A percentile compares a stretch with the other conserved stretches of the same genome.
Conservation (phyloP, 495 filamentous ascomycete genomes). For the Talaromyces thailandensis region DNA sequence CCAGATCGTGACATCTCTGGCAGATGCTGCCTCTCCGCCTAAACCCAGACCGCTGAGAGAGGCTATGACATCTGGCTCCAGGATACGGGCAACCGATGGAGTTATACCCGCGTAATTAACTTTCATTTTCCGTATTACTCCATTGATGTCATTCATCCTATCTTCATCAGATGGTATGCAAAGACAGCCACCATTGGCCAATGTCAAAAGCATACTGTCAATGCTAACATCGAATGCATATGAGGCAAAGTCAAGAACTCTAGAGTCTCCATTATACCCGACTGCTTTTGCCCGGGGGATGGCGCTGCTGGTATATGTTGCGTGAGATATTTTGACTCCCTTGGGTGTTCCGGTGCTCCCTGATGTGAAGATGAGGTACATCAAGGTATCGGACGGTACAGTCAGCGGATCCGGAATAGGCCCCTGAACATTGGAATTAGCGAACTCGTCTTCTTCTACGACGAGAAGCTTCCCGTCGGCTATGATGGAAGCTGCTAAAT, state of each 20-base stretch:
- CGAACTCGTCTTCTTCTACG: constrained; percentile 16
- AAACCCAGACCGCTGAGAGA: constrained; percentile 37
- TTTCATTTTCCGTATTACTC: constrained; percentile 31
- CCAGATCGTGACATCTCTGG: constrained; percentile 30
- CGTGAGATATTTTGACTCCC: constrained; percentile 44
- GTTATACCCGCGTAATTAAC: constrained; percentile 41
- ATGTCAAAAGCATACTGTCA: constrained; percentile 34
- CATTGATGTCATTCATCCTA: constrained; percentile 37
- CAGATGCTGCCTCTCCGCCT: constrained; percentile 41
- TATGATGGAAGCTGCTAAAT: constrained; percentile 18
- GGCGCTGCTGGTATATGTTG: constrained; percentile 31
- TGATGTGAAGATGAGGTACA: constrained; percentile 43
- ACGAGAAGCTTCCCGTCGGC: constrained; percentile 18
- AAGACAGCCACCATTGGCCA: constrained; percentile 38
- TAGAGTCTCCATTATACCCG: constrained; percentile 24
- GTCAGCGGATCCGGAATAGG: constrained; percentile 9
- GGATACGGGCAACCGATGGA: constrained; percentile 38
- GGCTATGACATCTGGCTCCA: constrained; percentile 34
- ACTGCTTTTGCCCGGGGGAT: constrained; percentile 27
- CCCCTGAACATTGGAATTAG: background rate
- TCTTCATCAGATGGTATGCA: constrained; percentile 43
- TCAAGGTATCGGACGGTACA: constrained; percentile 21
- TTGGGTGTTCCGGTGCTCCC: constrained; percentile 48
- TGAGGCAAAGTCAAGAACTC: constrained; percentile 36
- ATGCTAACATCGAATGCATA: constrained; percentile 42